Base-by-base conservation (phyloP, 495 filamentous ascomycete species). In the Neurospora sp. region DNA sequence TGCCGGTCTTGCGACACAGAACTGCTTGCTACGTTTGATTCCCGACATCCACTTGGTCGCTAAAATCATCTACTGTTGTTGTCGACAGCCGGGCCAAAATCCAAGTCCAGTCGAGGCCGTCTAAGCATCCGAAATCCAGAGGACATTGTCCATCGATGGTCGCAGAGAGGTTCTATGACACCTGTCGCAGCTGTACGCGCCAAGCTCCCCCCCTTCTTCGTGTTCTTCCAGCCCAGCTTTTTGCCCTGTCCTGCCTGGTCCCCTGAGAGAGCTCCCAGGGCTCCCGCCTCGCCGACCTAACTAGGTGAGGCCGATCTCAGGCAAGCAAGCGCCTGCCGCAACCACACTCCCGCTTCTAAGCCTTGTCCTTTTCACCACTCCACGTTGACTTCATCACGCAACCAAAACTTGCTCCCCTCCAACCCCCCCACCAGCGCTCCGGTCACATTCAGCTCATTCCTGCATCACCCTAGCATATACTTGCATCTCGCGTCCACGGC, bases 131-230 rank as follows among this genome's bases (percentile, higher is more conserved):
- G 6, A 37, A 65, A 65, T 65, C 53, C 27, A 65, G 53, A 65
- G 53, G 53, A 35, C 53, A 65, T 65, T 65, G 27, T 65, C 53
- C 27, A 65, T 35, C 68, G 39, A 71, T 72, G 71, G 71, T 71
- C 46, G 68, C 20, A 61, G 69, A 73, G 22, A 69, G 44, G 69
- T 53, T 71, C 42, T 59, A 76, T 79, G 77, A 72, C 69, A 74
- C 69, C 61, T 35, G 73, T 48, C 31, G 70, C 61, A 79, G 76
- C 75, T 74, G 76, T 79, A 75, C 74, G 75, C 39, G 48, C 39
- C 71, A 65, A 65, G 53, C 53, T 35, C 27, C 53, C 53, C 11
- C 53, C 53, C 53, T 35, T 65, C 53, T 16, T 65, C 53, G 53
- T 65, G 53, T 37, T 65, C 53, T 65, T 65, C 53, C 14, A 37